Base-by-base conservation (phyloP, 1,139 yeast species). In the Pichia sp. region DNA sequence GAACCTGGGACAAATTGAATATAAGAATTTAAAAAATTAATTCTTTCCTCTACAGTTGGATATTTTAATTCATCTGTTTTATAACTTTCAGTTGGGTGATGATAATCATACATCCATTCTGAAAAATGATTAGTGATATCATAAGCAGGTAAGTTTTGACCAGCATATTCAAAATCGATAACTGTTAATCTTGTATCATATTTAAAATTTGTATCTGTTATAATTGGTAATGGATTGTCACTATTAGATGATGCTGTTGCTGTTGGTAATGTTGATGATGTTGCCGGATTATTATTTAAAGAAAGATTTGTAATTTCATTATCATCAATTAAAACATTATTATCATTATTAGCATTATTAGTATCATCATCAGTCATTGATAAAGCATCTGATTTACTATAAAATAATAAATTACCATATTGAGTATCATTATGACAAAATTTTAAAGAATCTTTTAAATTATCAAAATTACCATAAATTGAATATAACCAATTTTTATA, bases 81-180 rank as follows among this genome's bases (percentile, higher is more conserved):
- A 61, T 84, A 79, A 2, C 95, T 78, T 48, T 66, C 66, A 28
- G 73, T 72, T 1, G 83, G 79, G 58, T 83, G 80, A 60, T 85
- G 88, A 64, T 90, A 92, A 67, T 92, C 88, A 39, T 88, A 78
- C 97, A 90, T 92, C 98, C 98, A 92, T 67, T 92, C 98, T 56
- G 86, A 78, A 53, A 78, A 76, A 68, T 92, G 97, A 65, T 92
- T 90, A 26, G 89, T 90, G 49, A 92, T 78, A 64, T 92, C 98
- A 63, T 74, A 86, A 0, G 95, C 96, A 1, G 96, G 89, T 47
- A 83, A 75, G 62, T 90, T 92, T n/a, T 96, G 83, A 2, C 97
- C 97, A 0, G 96, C 83, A 65, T 90, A 92, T 68, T 92, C 98
- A 65, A 92, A 92, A 66, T 92, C 98, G 61, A 92, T 92, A 26